Evolutionary conservation across 129 eudicot genomes (phyloP).

Genomic region (Tanacetum coccineum): DNA sequence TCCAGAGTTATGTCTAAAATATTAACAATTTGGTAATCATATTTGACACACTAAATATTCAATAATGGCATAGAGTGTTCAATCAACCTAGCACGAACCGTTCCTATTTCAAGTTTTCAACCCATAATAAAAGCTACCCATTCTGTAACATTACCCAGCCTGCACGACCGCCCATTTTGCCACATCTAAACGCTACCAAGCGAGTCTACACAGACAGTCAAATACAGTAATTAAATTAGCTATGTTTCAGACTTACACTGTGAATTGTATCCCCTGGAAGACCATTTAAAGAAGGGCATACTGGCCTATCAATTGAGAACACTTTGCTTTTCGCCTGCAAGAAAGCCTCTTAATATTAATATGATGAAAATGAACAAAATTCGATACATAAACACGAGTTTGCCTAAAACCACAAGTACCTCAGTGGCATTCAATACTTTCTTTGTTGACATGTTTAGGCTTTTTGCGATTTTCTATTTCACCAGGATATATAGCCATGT

Average conservation of each 20-base stretch:
- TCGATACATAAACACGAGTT: constrained; percentile 10
- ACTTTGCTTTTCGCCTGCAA: constrained; percentile 80
- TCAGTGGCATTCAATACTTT: constrained; percentile 92
- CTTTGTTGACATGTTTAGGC: constrained; percentile 83
- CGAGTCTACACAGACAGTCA: not conserved
- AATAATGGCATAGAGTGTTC: not conserved
- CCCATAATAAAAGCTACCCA: not conserved
- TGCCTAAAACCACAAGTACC: constrained; percentile 43
- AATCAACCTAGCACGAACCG: not conserved
- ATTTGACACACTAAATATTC: not conserved
- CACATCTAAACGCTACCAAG: not conserved
- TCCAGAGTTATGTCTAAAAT: not conserved
- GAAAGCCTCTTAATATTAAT: not conserved
- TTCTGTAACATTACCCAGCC: not conserved
- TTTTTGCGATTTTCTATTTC: constrained; percentile 74
- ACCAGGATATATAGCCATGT: constrained; percentile 12
- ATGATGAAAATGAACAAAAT: constrained; percentile 18
- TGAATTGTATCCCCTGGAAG: constrained; percentile 82
- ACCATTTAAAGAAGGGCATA: constrained; percentile 76
- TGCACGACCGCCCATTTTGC: not conserved
- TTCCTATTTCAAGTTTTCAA: not conserved
- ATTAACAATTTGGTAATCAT: not conserved
- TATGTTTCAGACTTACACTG: constrained; percentile 57
- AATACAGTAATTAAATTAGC: too few relatives aligned
- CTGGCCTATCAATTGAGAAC: constrained; percentile 84